phyloP scores from a whole-genome alignment of 1,284 basidiomycete genomes.

The Sphaerobolus stellatus region DNA sequence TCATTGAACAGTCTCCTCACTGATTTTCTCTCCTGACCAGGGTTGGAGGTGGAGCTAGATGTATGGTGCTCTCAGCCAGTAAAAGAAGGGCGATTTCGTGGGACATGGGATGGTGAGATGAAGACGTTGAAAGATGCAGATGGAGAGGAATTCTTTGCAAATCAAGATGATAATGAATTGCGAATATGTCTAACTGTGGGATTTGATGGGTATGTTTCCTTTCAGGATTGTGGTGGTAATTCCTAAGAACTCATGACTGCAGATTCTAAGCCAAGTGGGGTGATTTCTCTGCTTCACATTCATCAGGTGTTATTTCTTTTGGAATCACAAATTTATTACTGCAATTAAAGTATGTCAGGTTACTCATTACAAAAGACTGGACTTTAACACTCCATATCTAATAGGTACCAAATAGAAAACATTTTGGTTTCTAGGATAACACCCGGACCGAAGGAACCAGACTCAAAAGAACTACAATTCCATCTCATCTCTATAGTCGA shows the following conservation, averaged over 20 bases:
- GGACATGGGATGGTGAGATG: conserved; percentile 17
- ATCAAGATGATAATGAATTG: conserved; percentile 17
- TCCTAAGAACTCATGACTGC: conserved; percentile 12
- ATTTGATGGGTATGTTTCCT: conserved; percentile 25
- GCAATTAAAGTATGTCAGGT: conserved; percentile 21
- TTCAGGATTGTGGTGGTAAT: neutral
- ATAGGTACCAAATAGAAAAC: conserved; percentile 32
- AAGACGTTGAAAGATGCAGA: conserved; percentile 13
- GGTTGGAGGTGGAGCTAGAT: too few relatives aligned
- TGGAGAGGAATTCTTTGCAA: conserved; percentile 16
- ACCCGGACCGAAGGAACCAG: conserved; percentile 37
- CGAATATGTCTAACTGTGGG: conserved; percentile 26
- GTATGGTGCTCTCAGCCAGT: too few relatives aligned
- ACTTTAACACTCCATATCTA: neutral
- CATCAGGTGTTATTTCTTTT: conserved; percentile 33
- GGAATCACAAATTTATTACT: conserved; percentile 30
- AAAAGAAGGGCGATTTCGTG: too few relatives aligned
- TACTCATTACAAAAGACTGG: too few relatives aligned
- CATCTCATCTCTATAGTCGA: conserved; percentile 30
- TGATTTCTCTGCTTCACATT: conserved; percentile 33
- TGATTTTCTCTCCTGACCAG: too few relatives aligned
- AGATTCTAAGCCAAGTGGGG: conserved; percentile 36
- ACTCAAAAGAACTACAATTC: conserved; percentile 29
- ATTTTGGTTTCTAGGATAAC: conserved; percentile 32
- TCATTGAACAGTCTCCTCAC: too few relatives aligned